Evolutionary conservation across 2,329 filamentous ascomycete species (phyloP), one percentile per base, ranked within the genome.

Genomic region (Scopulariopsis brevicaulis): DNA sequence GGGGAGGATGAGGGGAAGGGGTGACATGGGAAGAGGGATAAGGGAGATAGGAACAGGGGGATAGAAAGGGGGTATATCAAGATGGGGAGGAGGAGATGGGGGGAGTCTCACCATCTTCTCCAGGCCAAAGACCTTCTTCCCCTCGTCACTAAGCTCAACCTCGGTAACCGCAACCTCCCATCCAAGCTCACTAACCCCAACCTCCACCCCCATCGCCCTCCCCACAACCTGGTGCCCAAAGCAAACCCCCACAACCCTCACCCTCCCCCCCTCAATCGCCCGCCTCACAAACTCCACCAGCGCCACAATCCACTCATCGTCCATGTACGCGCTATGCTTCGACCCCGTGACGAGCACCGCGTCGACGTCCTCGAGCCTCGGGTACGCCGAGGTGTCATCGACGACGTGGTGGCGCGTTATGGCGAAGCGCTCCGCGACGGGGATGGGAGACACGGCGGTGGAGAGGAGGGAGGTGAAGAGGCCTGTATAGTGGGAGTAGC

Each of bases 191-290:
- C 82, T 89, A 57, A 83, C 74, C 40, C 77, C 84, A 2, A 95
- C 87, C 64, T 81, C 79, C 22, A 74, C 79, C 3, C 84, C 88
- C 63, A 92, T 68, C 1, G 89, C 88, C 56, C 90, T 78, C 1
- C 81, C 89, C 51, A 94, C 74, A 65, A 96, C 91, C 74, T 96
- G 90, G 69, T 95, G 90, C 5, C 90, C 90, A 69, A 93, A 96
- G 71, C 90, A 96, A 18, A 94, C 79, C 12, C 90, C 90, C 18
- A 96, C 77, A n/a, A 92, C 71, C 40, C 83, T 80, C 8, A 94
- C 81, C 0, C 83, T 76, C 28, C 78, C 74, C 62, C 86, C 79
- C 14, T 76, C 75, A 37, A 89, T 76, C 3, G 87, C 75, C 6
- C 72, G 64, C 62, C 78, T 74, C 55, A 81, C 83, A 65, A 84